Evolutionary conservation across 2,329 filamentous ascomycete genomes (phyloP), one percentile per base, ranked within the genome.

Genomic region (Hirsutella thompsonii): DNA sequence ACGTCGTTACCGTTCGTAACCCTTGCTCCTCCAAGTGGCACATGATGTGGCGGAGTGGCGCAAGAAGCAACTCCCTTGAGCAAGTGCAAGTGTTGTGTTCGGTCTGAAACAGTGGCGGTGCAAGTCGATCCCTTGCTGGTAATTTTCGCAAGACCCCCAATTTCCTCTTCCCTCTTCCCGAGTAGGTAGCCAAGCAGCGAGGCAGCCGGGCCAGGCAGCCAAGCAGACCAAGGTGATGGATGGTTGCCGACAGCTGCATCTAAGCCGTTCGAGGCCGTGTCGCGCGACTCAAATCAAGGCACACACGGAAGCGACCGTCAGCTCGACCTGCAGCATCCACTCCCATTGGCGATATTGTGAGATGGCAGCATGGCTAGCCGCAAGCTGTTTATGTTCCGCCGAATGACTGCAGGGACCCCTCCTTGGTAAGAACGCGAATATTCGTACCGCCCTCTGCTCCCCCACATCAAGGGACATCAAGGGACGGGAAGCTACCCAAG

Each of bases 91-190:
- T 2, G 14, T 34, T 34, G 32, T 37, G 20, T 26, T 23, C 20
- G n/a, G 16, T 36, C 20, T 39, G 41, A 43, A 46, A 46, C 42
- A 43, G 44, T 46, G 42, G 44, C 46, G 36, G 42, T 48, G 46
- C 46, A 21, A 20, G 28, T 28, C 16, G 26, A 44, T 20, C 20
- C 38, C 45, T 39, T n/a, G n/a, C n/a, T n/a, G n/a, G n/a, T n/a
- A n/a, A n/a, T n/a, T n/a, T n/a, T n/a, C n/a, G n/a, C n/a, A n/a
- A n/a, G n/a, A n/a, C n/a, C n/a, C n/a, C n/a, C n/a, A 34, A 40
- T 8, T 20, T 39, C 39, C 41, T 9, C 5, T 5, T 14, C n/a
- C 11, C n/a, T n/a, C n/a, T n/a, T n/a, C n/a, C n/a, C n/a, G n/a
- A n/a, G n/a, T n/a, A n/a, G n/a, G n/a, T n/a, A n/a, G n/a, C n/a